Base-by-base conservation (phyloP, 176 grass and related monocot species). In the Pharus latifolius region DNA sequence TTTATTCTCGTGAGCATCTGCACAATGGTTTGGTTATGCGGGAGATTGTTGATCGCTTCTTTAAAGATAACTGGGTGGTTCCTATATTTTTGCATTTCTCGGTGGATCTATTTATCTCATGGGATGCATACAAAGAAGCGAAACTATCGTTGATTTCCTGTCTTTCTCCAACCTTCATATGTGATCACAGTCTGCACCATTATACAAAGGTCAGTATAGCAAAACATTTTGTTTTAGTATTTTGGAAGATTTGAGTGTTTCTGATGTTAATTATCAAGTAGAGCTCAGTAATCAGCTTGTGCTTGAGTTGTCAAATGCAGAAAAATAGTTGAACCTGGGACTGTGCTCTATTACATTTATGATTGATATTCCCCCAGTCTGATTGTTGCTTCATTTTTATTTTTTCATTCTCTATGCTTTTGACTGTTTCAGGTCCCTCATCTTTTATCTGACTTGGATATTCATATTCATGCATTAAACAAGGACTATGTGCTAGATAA, bases 1-100 rank as follows among this genome's bases (percentile, higher is more conserved):
- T 88, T 74, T 88, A 85, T 79, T 92, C 89, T 56, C 26, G n/a
- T 52, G 61, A 69, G 25, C 52, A 79, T 71, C 59, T 92, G 37
- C 78, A 69, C 24, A 68, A 75, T 41, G 81, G 82, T 80, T 68
- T 78, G 74, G 60, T 67, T 66, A 85, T 92, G 85, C 78, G 81
- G 63, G 89, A 88, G 74, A 84, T 85, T 61, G 68, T 88, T 53
- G 85, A 88, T 61, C 63, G 74, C 1, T 88, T 88, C 80, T 92
- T 92, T 33, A 88, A 85, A 63, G 89, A 88, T 56, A 84, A 76
- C 48, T 92, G 85, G 89, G 69, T 92, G 57, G 78, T 85, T 76
- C 89, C 82, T 8, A 70, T 88, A 56, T 78, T 92, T 70, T 79
- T 82, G 69, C 81, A 92, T 82, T 88, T 79, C 78, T 84, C 46